phyloP scores from a whole-genome alignment of 2,329 filamentous ascomycete genomes.

The Xylariaceae sp. region DNA sequence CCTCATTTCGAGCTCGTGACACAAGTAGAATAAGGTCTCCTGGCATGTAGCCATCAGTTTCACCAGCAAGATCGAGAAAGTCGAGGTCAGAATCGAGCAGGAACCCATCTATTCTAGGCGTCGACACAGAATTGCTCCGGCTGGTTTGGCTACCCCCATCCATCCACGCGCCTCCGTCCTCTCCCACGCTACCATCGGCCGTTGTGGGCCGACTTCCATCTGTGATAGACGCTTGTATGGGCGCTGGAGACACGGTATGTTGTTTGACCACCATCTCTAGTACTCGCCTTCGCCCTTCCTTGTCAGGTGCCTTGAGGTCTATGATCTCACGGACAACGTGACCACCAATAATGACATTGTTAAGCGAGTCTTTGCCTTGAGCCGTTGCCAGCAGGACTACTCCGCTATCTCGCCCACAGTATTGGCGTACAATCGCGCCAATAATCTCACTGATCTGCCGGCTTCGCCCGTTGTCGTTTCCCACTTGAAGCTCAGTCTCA shows the following conservation, averaged over 20 bases:
- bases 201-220: slow-evolving; percentile 63
- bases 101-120: slow-evolving; percentile 65
- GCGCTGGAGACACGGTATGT: slow-evolving; percentile 52
- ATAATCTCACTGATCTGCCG: slow-evolving; percentile 91
- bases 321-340: slow-evolving; percentile 94
- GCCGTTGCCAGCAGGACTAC: slow-evolving; percentile 91
- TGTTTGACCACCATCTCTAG: slow-evolving; percentile 78
- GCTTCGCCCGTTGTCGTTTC: slow-evolving; percentile 91
- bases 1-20: slow-evolving; percentile 87
- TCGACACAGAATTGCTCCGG: slow-evolving; percentile 43
- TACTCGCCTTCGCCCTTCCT: slow-evolving; percentile 83
- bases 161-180: slow-evolving; percentile 74
- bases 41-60: slow-evolving; percentile 98
- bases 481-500: slow-evolving; percentile 93
- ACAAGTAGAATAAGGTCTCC: slow-evolving; percentile 89
- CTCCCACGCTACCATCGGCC: slow-evolving; percentile 58
- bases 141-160: slow-evolving; percentile 70
- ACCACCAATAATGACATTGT: slow-evolving; percentile 87
- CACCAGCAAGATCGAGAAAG: slow-evolving; percentile 89
- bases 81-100: slow-evolving; percentile 79
- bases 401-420: slow-evolving; percentile 78
- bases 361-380: slow-evolving; percentile 89
- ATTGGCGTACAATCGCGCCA: slow-evolving; percentile 81
- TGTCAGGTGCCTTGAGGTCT: slow-evolving; percentile 87
- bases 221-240: slow-evolving; percentile 45